Evolutionary conservation across 352 stramenopile species (phyloP).

Genomic region (Poterioochromonas sp.): DNA sequence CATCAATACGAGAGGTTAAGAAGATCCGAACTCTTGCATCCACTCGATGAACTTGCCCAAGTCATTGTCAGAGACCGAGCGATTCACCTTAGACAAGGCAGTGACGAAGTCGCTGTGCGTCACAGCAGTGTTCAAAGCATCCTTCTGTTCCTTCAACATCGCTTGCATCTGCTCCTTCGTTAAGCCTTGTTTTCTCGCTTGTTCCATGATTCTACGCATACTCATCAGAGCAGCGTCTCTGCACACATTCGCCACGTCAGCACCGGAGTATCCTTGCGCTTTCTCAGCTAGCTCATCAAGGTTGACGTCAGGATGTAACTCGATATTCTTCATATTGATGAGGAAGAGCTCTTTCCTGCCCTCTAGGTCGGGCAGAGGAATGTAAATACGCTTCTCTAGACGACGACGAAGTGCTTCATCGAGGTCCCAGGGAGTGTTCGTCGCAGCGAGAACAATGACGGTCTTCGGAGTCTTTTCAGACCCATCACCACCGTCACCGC

Average conservation of each 20-base stretch:
- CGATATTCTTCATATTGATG: conserved; percentile 47
- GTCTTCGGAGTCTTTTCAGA: conserved; percentile 39
- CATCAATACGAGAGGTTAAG: conserved; percentile 42
- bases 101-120: conserved; percentile 84
- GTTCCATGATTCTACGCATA: conserved; percentile 50
- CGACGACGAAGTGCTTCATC: conserved; percentile 85
- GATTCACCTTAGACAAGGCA: conserved; percentile 82
- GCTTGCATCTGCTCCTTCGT: conserved; percentile 40
- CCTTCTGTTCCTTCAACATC: conserved; percentile 28
- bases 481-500: conserved; percentile 34
- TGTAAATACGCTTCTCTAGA: conserved; percentile 90
- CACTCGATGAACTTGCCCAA: conserved; percentile 94
- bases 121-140: conserved; percentile 44
- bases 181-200: conserved; percentile 43
- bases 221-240: conserved; percentile 59
- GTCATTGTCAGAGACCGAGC: conserved; percentile 87
- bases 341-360: conserved; percentile 45
- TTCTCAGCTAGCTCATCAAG: conserved; percentile 58
- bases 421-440: conserved; percentile 91
- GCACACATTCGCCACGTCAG: conserved; percentile 69
- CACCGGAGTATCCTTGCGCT: conserved; percentile 70
- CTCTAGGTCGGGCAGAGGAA: conserved; percentile 56
- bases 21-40: conserved; percentile 90
- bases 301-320: conserved; percentile 44
- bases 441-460: conserved; percentile 76